Conservation (phyloP, 1,139 yeast genomes). For the Suhomyces coccinellae region DNA sequence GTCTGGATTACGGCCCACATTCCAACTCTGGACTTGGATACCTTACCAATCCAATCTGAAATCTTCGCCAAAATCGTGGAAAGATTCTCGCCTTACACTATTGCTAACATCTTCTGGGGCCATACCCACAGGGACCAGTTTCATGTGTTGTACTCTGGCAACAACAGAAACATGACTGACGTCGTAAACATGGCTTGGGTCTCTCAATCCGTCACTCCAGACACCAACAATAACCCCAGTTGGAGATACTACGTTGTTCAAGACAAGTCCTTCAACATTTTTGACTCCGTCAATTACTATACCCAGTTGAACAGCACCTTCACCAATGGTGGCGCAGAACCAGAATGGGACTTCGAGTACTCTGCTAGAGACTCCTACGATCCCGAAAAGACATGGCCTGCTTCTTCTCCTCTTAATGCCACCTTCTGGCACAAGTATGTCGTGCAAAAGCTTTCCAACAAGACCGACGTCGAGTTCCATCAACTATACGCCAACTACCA, state of each 20-base stretch:
- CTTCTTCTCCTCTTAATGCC: conserved; percentile 52
- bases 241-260: conserved; percentile 77
- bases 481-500: conserved; percentile 49
- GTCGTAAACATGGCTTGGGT: conserved; percentile 63
- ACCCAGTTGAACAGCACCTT: conserved; percentile 54
- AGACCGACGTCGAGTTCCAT: conserved; percentile 39
- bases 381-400: conserved; percentile 49
- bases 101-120: conserved; percentile 69
- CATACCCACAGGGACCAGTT: conserved; percentile 75
- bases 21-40: conserved; percentile 55
- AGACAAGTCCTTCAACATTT: conserved; percentile 57
- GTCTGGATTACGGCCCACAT: conserved; percentile 76
- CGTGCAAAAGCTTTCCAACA: conserved; percentile 33
- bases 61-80: conserved; percentile 59
- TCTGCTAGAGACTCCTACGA: conserved; percentile 54
- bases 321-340: conserved; percentile 48
- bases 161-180: conserved; percentile 39
- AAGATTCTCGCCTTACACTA: conserved; percentile 67
- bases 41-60: conserved; percentile 62
- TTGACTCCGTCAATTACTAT: conserved; percentile 60
- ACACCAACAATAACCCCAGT: conserved; percentile 56
- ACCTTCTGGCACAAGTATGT: conserved; percentile 56
- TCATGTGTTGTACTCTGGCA: conserved; percentile 50
- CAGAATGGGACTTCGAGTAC: conserved; percentile 56
- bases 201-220: conserved; percentile 66